Evolutionary conservation across 768 basidiomycete genomes (phyloP).

Genomic region (Amylocystis lapponica): DNA sequence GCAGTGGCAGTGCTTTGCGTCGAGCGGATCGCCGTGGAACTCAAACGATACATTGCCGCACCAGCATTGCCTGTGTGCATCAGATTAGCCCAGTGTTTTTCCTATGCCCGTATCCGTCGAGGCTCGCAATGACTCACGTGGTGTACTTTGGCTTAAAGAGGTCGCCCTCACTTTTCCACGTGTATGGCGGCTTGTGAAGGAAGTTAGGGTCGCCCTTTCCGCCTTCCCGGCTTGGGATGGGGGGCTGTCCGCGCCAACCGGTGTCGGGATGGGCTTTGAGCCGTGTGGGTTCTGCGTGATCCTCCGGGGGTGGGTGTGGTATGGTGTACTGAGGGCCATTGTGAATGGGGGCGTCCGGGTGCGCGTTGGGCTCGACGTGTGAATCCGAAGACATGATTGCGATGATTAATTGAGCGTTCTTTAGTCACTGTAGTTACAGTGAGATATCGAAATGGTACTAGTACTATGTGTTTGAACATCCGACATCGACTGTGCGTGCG

Average conservation of each 20-base stretch:
- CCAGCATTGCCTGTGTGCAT: slow-evolving; percentile 22
- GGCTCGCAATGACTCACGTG: slow-evolving; percentile 9
- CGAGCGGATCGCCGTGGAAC: slow-evolving; percentile 26
- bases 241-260: slow-evolving; percentile 18
- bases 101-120: background rate
- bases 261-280: slow-evolving; percentile 19
- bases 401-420: too few species aligned
- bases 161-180: slow-evolving; percentile 19
- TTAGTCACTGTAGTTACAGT: too few species aligned
- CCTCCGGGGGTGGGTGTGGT: slow-evolving; percentile 20
- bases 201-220: slow-evolving; percentile 22
- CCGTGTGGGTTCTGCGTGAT: background rate
- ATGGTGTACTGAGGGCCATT: slow-evolving; percentile 14
- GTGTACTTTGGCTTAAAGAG: slow-evolving; percentile 20
- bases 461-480: too few species aligned
- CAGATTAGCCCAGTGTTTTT: background rate
- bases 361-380: slow-evolving; percentile 13
- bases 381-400: background rate
- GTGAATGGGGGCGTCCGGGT: slow-evolving; percentile 9
- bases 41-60: slow-evolving; percentile 27
- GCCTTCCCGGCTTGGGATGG: slow-evolving; percentile 20
- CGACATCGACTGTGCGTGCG: too few species aligned
- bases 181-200: slow-evolving; percentile 26
- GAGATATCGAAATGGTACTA: too few species aligned
- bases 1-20: slow-evolving; percentile 30